These are phyloP conservation scores for Quillaja saponaria DNA, from an alignment of 306 rosid species.

Conservation along the genomic window DNA sequence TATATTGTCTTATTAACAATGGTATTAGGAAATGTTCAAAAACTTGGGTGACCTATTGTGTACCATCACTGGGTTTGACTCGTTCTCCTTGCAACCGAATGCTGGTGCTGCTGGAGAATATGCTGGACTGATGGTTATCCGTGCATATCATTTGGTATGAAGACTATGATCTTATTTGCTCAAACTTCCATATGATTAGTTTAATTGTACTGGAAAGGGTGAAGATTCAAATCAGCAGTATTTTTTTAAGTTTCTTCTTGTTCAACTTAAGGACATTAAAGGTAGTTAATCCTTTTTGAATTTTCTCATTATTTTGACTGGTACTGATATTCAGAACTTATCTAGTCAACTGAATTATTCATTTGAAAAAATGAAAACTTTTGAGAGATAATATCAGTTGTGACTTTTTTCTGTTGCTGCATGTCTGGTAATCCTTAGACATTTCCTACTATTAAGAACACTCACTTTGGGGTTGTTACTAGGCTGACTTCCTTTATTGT, in stretches of 20 bases:
- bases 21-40: slow-evolving; percentile 85
- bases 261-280: slow-evolving; percentile 17
- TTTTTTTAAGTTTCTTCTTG: slow-evolving; percentile 13
- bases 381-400: slow-evolving; percentile 1
- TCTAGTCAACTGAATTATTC: neutral
- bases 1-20: slow-evolving; percentile 8
- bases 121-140: slow-evolving; percentile 99
- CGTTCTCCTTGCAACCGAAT: slow-evolving; percentile 98
- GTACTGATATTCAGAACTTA: neutral
- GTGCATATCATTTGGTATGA: slow-evolving; percentile 87
- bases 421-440: slow-evolving; percentile 22
- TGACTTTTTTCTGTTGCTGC: slow-evolving; percentile 26
- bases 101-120: slow-evolving; percentile 99
- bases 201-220: neutral
- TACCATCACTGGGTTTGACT: slow-evolving; percentile 90
- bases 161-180: slow-evolving; percentile 25
- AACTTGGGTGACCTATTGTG: slow-evolving; percentile 86
- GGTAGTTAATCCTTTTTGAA: slow-evolving; percentile 10
- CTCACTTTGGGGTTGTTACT: slow-evolving; percentile 4
- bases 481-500: slow-evolving; percentile 28
- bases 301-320: no score
- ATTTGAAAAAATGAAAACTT: neutral
- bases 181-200: slow-evolving; percentile 9
- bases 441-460: neutral
- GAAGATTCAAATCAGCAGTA: neutral